A percentile compares a stretch with the other conserved stretches of the same genome.
phyloP scores from a whole-genome alignment of 768 basidiomycete species.

The Suillus spraguei region DNA sequence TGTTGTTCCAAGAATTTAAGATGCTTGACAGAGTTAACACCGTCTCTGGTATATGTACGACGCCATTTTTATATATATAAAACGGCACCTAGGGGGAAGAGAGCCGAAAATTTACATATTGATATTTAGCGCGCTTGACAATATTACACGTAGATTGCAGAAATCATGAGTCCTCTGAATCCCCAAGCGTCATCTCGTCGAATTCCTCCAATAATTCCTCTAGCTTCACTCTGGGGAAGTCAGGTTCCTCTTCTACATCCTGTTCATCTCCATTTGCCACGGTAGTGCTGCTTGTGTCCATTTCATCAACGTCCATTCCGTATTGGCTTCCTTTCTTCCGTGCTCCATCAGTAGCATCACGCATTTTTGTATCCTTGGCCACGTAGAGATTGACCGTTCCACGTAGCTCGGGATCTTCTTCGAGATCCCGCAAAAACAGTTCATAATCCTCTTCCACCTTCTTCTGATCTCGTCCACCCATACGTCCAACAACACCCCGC shows the following conservation, averaged over 20 bases:
- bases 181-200: slow-evolving; percentile 84
- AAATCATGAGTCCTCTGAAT: slow-evolving; percentile 27
- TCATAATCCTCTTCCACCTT: slow-evolving; percentile 98
- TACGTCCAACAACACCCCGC: slow-evolving; percentile 85
- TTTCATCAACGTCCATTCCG: slow-evolving; percentile 70
- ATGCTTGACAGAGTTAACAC: not conserved
- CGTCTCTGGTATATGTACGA: not conserved
- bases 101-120: not conserved
- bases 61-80: not conserved
- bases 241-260: slow-evolving; percentile 67
- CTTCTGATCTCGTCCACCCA: slow-evolving; percentile 87
- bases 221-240: slow-evolving; percentile 87
- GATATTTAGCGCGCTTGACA: not conserved
- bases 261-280: slow-evolving; percentile 33
- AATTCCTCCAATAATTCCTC: slow-evolving; percentile 91
- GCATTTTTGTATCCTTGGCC: slow-evolving; percentile 56
- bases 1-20: not conserved
- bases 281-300: slow-evolving; percentile 31
- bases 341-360: slow-evolving; percentile 32
- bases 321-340: slow-evolving; percentile 28
- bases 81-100: not conserved
- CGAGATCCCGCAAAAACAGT: slow-evolving; percentile 88
- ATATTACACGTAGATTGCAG: not conserved
- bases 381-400: slow-evolving; percentile 87
- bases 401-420: slow-evolving; percentile 94